A percentile compares a stretch with the other conserved stretches of the same genome.
phyloP scores from a whole-genome alignment of 176 grass and related monocot species.

The Triticum dicoccoides region DNA sequence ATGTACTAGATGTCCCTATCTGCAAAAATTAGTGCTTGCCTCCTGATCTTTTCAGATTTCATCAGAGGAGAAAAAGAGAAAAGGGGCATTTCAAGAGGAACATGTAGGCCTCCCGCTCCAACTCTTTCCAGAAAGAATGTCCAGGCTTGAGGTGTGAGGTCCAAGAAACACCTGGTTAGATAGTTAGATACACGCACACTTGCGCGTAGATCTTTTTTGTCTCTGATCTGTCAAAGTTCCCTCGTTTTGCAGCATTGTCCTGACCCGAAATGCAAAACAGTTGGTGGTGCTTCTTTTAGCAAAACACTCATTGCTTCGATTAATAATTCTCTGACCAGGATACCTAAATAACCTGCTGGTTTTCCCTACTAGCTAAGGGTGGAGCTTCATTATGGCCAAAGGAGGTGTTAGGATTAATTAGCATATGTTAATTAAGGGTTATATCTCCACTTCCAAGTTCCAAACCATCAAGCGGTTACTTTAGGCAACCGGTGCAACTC shows the following conservation, averaged over 20 bases:
- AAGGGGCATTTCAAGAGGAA: background rate
- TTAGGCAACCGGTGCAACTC: no score
- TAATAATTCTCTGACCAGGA: background rate
- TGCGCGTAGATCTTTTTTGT: background rate
- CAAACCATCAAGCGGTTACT: no score
- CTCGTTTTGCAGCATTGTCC: slow-evolving; percentile 33
- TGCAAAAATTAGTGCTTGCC: no score
- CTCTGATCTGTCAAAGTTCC: slow-evolving; percentile 1
- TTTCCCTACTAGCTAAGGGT: background rate
- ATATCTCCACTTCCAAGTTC: no score
- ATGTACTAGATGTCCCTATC: background rate
- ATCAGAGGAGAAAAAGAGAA: background rate
- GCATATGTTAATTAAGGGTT: no score
- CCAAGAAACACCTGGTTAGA: slow-evolving; percentile 30
- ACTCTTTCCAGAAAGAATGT: slow-evolving; percentile 21
- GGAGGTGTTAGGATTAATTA: no score
- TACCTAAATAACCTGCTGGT: background rate
- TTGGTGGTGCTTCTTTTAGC: background rate
- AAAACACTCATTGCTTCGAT: background rate
- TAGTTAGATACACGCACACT: slow-evolving; percentile 31
- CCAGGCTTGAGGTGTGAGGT: slow-evolving; percentile 14
- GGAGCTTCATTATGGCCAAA: background rate
- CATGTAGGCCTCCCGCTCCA: slow-evolving; percentile 19
- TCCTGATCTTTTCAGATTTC: background rate
- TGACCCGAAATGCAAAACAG: background rate